Evolutionary conservation across 2,329 filamentous ascomycete genomes (phyloP), one percentile per base, ranked within the genome.

Genomic region (Penicillium brevicompactum): DNA sequence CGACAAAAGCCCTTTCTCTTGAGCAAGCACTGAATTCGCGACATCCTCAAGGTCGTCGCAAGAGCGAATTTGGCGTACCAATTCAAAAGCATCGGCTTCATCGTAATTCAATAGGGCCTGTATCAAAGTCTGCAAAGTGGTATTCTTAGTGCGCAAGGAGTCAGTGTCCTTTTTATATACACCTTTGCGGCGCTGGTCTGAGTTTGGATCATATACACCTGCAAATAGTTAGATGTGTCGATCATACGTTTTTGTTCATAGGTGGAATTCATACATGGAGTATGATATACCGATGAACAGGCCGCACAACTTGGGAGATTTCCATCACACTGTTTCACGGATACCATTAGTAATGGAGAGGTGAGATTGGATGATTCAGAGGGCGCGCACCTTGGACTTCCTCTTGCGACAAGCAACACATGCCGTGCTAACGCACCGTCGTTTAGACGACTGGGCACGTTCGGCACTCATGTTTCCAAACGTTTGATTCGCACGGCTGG

Each of bases 91-190:
- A 54, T 94, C 90, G 5, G 96, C 90, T 71, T 97, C 93, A 18
- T 89, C 83, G 44, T 90, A 92, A 73, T 96, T 97, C 48, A 97
- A 80, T 48, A 99, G 91, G 46, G 93, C 92, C 68, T 97, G 91
- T 59, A 97, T 87, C 37, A 97, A 80, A n/a, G 92, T 92, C 71
- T 97, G 91, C 52, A 97, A 79, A 1, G 93, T 97, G 34, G 91
- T 90, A 67, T 88, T 91, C 59, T 87, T 87, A 21, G 92, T 92
- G 76, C 95, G 95, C 72, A 93, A 83, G 69, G 85, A 91, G 73
- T 96, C 92, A 22, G 89, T 86, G 73, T 96, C 94, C 75, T 96
- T 92, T 69, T 93, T 92, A 74, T 97, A 97, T 46, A 97, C 94
- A 57, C 94, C 94, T 73, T 97, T 97, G 48, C 94, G 88, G 47